Evolutionary conservation across 129 eudicot genomes (phyloP).

Genomic region (Chrysanthemum lavandulifolium): DNA sequence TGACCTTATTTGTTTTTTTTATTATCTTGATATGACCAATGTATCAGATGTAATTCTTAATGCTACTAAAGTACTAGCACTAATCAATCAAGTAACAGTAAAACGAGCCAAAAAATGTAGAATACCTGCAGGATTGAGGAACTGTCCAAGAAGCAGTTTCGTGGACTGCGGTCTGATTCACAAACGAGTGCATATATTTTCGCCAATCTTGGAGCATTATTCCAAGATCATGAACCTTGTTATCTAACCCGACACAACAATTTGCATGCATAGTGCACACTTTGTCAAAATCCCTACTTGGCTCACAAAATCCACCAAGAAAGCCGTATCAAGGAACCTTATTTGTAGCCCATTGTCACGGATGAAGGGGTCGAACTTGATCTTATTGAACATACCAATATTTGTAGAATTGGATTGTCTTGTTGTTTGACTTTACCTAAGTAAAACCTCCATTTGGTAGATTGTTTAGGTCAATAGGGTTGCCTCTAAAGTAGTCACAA

Average conservation of each 20-base stretch:
- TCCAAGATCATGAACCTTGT: slow-evolving; percentile 60
- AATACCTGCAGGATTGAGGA: slow-evolving; percentile 48
- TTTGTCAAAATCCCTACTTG: slow-evolving; percentile 52
- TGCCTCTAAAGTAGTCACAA: slow-evolving; percentile 53
- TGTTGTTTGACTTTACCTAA: slow-evolving; percentile 53
- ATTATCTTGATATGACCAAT: too few relatives aligned
- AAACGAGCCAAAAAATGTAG: background rate
- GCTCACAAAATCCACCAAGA: slow-evolving; percentile 76
- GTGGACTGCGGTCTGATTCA: slow-evolving; percentile 2
- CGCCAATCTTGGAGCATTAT: slow-evolving; percentile 63
- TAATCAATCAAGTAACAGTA: too few relatives aligned
- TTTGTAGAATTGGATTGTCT: slow-evolving; percentile 53
- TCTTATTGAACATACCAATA: slow-evolving; percentile 60
- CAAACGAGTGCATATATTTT: slow-evolving; percentile 30
- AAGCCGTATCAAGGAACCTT: slow-evolving; percentile 55
- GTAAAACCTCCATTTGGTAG: slow-evolving; percentile 69
- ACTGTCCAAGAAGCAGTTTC: slow-evolving; percentile 33
- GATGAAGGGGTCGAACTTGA: slow-evolving; percentile 43
- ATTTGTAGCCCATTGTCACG: slow-evolving; percentile 44
- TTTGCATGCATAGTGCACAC: slow-evolving; percentile 93
- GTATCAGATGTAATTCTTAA: too few relatives aligned
- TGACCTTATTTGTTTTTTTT: too few relatives aligned
- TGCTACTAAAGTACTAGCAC: too few relatives aligned
- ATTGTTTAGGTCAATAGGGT: slow-evolving; percentile 42
- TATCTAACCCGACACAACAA: slow-evolving; percentile 69